These are phyloP conservation scores for Piper longum DNA, from an alignment of 164 flowering plant genomes.

Conservation along the genomic window DNA sequence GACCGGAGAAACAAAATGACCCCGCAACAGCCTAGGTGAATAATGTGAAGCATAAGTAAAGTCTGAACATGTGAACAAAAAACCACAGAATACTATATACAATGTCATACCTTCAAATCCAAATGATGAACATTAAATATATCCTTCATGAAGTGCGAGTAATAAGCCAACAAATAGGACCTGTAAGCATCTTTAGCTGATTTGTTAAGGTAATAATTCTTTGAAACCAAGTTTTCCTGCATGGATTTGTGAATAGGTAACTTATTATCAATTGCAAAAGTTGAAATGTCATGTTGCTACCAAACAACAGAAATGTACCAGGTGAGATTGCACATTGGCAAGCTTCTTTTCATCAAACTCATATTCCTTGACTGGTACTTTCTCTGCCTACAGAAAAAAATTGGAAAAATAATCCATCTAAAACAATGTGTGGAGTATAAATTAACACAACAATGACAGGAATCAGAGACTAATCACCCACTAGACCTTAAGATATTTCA, in stretches of 20 bases:
- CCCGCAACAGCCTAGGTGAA: conserved; percentile 67
- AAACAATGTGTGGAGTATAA: not conserved
- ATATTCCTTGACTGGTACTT: conserved; percentile 74
- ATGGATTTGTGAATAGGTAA: conserved; percentile 1
- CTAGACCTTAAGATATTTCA: conserved; percentile 68
- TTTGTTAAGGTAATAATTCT: conserved; percentile 56
- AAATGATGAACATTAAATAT: conserved; percentile 82
- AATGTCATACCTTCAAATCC: conserved; percentile 52
- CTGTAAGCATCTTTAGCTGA: conserved; percentile 93
- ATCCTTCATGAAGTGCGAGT: conserved; percentile 88
- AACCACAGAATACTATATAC: too few relatives aligned
- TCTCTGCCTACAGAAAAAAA: conserved; percentile 43
- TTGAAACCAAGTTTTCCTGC: conserved; percentile 70
- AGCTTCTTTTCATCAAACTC: conserved; percentile 61
- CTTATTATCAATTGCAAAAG: not conserved
- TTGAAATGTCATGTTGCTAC: not conserved
- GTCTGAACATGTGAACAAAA: not conserved
- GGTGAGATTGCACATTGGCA: conserved; percentile 62
- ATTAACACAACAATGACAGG: not conserved
- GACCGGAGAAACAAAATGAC: conserved; percentile 75
- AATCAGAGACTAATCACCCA: not conserved
- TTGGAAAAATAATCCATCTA: not conserved
- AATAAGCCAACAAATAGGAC: conserved; percentile 70
- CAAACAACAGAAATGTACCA: conserved; percentile 30
- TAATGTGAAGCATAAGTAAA: not conserved